phyloP scores from a whole-genome alignment of 2,329 filamentous ascomycete species.

The Aschersonia sp. region DNA sequence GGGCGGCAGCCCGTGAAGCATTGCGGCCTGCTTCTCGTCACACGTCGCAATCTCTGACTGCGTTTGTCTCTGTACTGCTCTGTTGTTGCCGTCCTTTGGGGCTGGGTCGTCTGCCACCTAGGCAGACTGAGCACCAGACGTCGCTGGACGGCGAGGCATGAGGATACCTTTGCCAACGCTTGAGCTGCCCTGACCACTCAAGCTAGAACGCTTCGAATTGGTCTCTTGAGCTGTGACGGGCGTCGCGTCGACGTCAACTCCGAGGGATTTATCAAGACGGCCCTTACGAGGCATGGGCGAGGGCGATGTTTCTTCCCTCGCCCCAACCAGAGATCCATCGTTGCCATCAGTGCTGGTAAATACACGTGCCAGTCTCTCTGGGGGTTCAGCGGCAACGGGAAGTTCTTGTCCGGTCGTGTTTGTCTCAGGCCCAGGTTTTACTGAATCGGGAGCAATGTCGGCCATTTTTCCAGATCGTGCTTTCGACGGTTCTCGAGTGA shows the following conservation, averaged over 20 bases:
- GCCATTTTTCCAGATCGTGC: too few species aligned
- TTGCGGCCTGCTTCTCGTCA: neutral
- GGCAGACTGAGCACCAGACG: slow-evolving; percentile 6
- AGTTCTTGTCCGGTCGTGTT: neutral
- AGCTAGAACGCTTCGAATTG: neutral
- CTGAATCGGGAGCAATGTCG: too few species aligned
- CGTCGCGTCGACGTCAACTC: neutral
- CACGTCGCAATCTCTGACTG: neutral
- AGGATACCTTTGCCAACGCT: neutral
- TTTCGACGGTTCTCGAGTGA: too few species aligned
- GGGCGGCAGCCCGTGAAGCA: neutral
- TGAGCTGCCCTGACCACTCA: neutral
- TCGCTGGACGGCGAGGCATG: neutral
- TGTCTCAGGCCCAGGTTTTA: too few species aligned
- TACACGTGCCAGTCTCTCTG: neutral
- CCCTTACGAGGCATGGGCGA: slow-evolving; percentile 2
- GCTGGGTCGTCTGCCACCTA: slow-evolving; percentile 6
- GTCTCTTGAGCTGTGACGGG: neutral
- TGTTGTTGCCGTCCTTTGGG: neutral
- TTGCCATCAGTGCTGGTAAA: slow-evolving; percentile 1
- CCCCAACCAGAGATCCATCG: neutral
- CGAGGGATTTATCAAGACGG: neutral
- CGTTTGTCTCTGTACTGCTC: neutral
- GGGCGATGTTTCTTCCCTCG: neutral
- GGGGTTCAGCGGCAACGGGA: neutral